A percentile compares a stretch with the other conserved stretches of the same genome.
Conservation (phyloP, 2,329 filamentous ascomycete genomes). For the Fusarium fujikuroi region DNA sequence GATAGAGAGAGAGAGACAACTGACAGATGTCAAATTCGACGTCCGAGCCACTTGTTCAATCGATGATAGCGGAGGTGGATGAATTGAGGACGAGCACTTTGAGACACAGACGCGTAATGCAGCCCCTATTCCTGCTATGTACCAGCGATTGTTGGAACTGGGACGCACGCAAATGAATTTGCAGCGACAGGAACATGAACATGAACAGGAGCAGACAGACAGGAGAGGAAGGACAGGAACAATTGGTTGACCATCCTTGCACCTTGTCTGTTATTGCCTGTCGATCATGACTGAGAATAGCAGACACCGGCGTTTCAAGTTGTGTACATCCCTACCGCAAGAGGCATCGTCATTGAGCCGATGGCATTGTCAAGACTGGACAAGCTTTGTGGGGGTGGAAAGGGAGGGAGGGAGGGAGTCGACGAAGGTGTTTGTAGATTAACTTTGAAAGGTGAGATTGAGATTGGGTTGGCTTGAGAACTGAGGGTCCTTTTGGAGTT, state of each 20-base stretch:
- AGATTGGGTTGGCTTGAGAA: conserved; percentile 24
- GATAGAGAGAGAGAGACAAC: background rate
- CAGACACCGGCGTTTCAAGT: conserved; percentile 51
- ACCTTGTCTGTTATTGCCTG: conserved; percentile 22
- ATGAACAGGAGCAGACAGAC: background rate
- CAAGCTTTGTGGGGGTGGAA: conserved; percentile 51
- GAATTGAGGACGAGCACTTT: background rate
- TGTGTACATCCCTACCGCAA: conserved; percentile 46
- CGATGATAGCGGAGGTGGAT: background rate
- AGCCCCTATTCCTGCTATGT: conserved; percentile 15
- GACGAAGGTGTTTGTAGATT: conserved; percentile 27
- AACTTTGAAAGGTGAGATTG: conserved; percentile 25
- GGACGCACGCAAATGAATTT: background rate
- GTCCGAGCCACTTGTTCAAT: background rate
- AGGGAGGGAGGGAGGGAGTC: background rate
- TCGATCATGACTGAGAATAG: conserved; percentile 43
- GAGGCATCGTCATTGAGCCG: conserved; percentile 38
- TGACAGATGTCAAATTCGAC: conserved; percentile 4
- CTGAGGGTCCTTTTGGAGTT: conserved; percentile 13
- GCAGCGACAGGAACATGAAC: background rate
- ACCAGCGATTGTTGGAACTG: background rate
- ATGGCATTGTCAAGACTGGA: conserved; percentile 51
- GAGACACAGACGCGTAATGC: conserved; percentile 27
- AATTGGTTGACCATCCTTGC: conserved; percentile 12
- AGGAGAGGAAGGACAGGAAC: conserved; percentile 5